Percentiles rank a stretch among this genome's conserved stretches.
phyloP scores from a whole-genome alignment of 1,139 yeast genomes.

The Suhomyces maxii region DNA sequence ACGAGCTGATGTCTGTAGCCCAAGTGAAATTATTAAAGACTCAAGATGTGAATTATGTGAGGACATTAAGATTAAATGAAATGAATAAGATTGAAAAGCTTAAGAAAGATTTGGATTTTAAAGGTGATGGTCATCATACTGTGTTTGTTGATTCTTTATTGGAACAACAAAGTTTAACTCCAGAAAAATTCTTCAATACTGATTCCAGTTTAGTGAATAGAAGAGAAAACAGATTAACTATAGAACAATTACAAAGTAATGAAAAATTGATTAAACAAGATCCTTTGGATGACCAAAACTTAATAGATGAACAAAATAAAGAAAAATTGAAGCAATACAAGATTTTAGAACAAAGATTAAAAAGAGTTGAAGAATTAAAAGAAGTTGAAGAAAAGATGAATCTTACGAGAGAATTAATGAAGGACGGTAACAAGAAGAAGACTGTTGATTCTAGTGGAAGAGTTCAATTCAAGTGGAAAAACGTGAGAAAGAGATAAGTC shows the following conservation, averaged over 20 bases:
- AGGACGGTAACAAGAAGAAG: constrained; percentile 84
- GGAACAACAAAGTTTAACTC: constrained; percentile 57
- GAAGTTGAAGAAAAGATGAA: constrained; percentile 74
- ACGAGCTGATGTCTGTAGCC: constrained; percentile 61
- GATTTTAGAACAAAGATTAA: constrained; percentile 56
- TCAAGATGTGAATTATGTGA: constrained; percentile 84
- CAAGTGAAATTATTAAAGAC: constrained; percentile 83
- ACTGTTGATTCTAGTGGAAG: constrained; percentile 63
- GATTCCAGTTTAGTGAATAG: constrained; percentile 61
- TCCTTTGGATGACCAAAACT: constrained; percentile 28
- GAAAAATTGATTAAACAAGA: constrained; percentile 28
- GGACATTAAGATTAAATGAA: constrained; percentile 74
- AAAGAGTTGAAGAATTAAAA: constrained; percentile 64
- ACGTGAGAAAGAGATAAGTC: constrained; percentile 67
- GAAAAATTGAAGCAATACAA: constrained; percentile 61
- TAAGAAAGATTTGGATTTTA: constrained; percentile 53
- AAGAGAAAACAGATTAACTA: constrained; percentile 70
- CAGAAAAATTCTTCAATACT: constrained; percentile 69
- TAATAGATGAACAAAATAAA: constrained; percentile 47
- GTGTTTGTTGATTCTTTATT: constrained; percentile 73
- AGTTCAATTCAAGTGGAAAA: constrained; percentile 81
- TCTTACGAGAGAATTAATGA: constrained; percentile 81
- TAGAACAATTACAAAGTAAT: constrained; percentile 56
- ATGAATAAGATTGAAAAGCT: constrained; percentile 61
- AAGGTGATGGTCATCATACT: constrained; percentile 71